A percentile compares a stretch with the other conserved stretches of the same genome.
Conservation (phyloP, 2,329 filamentous ascomycete species). For the Paraconiothyrium brasiliense region DNA sequence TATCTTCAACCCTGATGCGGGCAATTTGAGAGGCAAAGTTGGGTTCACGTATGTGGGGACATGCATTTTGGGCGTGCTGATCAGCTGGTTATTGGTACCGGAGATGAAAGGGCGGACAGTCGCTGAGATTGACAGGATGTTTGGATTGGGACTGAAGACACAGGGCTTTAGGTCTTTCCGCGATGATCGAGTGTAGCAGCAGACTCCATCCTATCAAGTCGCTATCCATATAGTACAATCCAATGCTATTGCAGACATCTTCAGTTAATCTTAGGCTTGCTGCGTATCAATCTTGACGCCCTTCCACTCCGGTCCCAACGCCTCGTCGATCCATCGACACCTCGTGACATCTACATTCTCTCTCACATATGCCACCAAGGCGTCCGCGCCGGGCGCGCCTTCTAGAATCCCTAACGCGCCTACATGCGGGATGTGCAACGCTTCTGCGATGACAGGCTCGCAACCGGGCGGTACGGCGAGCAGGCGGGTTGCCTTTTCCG, state of each 20-base stretch:
- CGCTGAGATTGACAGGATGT: conserved; percentile 59
- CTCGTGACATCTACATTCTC: conserved; percentile 63
- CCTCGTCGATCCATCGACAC: conserved; percentile 66
- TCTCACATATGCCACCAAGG: conserved; percentile 66
- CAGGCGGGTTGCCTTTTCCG: conserved; percentile 52
- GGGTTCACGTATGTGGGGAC: conserved; percentile 53
- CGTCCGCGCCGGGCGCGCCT: conserved; percentile 65
- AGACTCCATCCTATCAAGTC: background rate
- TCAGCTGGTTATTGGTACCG: conserved; percentile 59
- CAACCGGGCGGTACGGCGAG: conserved; percentile 70
- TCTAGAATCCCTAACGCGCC: conserved; percentile 70
- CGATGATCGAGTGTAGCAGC: conserved; percentile 8
- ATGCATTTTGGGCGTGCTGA: conserved; percentile 44
- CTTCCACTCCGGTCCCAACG: conserved; percentile 50
- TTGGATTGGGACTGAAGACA: conserved; percentile 30
- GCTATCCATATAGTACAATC: too few relatives aligned
- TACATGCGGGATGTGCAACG: conserved; percentile 69
- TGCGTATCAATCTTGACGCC: conserved; percentile 55
- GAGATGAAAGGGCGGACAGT: conserved; percentile 63
- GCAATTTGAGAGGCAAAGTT: conserved; percentile 52
- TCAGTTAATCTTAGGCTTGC: background rate
- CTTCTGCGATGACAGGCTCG: conserved; percentile 65
- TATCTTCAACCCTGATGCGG: conserved; percentile 60
- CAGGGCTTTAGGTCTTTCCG: conserved; percentile 32
- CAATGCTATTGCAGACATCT: background rate